A percentile compares a stretch with the other conserved stretches of the same genome.
Evolutionary conservation across 768 basidiomycete species (phyloP).

Genomic region (Obba rivulosa): DNA sequence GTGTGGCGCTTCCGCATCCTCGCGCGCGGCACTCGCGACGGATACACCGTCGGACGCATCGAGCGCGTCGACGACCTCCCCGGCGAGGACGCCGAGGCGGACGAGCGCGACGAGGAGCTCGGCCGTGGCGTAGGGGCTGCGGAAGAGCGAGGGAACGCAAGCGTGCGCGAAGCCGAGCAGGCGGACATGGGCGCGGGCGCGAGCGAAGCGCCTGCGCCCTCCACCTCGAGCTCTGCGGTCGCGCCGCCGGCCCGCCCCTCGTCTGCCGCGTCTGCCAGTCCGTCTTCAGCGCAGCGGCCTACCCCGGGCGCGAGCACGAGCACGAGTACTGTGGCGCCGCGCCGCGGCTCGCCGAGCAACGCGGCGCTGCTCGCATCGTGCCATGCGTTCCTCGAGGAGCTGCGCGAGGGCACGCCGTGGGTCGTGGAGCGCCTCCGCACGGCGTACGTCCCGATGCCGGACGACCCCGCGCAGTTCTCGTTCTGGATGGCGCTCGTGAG

Average conservation of each 20-base stretch:
- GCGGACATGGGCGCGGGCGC: conserved; percentile 5
- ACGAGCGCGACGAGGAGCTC: neutral
- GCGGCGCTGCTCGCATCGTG: conserved; percentile 46
- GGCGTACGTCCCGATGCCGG: conserved; percentile 74
- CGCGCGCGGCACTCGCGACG: conserved; percentile 80
- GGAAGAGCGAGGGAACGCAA: neutral
- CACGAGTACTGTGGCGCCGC: conserved; percentile 3
- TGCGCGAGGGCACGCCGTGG: conserved; percentile 82
- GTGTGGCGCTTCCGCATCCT: conserved; percentile 78
- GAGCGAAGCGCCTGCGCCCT: conserved; percentile 2
- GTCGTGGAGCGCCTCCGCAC: conserved; percentile 81
- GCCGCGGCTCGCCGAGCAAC: conserved; percentile 20
- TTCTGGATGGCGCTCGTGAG: conserved; percentile 84
- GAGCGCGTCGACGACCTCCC: conserved; percentile 37
- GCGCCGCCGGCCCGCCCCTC: neutral
- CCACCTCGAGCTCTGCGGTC: no score
- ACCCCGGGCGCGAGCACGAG: neutral
- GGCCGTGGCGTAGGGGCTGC: neutral
- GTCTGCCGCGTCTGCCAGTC: no score
- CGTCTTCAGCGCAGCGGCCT: conserved; percentile 3
- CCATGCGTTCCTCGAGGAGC: conserved; percentile 53
- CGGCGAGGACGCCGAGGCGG: conserved; percentile 9
- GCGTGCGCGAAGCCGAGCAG: neutral
- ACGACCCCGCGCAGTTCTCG: conserved; percentile 64
- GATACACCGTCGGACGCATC: conserved; percentile 82